These are phyloP conservation scores for Gossypium anomalum DNA, from an alignment of 345 rosid genomes.

Conservation along the genomic window DNA sequence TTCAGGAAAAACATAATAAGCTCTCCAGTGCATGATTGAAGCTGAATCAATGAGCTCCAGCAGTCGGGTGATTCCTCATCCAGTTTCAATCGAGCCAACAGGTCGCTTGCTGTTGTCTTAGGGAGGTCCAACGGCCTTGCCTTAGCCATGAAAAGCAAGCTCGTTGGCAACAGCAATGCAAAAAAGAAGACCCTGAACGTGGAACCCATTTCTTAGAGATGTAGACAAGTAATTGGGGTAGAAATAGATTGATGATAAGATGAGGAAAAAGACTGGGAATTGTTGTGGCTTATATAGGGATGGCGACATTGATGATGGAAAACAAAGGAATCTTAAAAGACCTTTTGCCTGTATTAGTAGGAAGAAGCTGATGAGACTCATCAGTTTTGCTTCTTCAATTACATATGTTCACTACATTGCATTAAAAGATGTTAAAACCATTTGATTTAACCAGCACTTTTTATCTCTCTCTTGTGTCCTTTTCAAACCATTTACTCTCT, in stretches of 20 bases:
- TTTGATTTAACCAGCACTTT: neutral
- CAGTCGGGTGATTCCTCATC: conserved; percentile 47
- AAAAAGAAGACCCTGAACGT: neutral
- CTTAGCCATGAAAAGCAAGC: conserved; percentile 2
- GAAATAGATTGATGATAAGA: neutral
- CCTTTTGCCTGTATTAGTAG: neutral
- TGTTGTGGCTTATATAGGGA: neutral
- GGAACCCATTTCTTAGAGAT: neutral
- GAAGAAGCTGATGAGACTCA: neutral
- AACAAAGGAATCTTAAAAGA: neutral
- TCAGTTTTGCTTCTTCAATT: conserved; percentile 6
- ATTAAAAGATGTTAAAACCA: neutral
- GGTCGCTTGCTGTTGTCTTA: neutral
- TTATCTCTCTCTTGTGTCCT: neutral
- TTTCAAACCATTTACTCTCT: neutral
- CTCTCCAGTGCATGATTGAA: conserved; percentile 78
- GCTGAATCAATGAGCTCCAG: conserved; percentile 71
- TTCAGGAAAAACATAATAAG: conserved; percentile 63
- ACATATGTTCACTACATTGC: neutral
- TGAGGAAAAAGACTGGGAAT: neutral
- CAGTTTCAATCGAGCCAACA: conserved; percentile 35
- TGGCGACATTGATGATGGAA: neutral
- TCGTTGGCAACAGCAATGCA: neutral
- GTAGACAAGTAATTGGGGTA: neutral
- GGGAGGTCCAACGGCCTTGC: neutral